These are phyloP conservation scores for Boletus austroedulis DNA, from an alignment of 1,284 basidiomycete genomes.

Conservation along the genomic window DNA sequence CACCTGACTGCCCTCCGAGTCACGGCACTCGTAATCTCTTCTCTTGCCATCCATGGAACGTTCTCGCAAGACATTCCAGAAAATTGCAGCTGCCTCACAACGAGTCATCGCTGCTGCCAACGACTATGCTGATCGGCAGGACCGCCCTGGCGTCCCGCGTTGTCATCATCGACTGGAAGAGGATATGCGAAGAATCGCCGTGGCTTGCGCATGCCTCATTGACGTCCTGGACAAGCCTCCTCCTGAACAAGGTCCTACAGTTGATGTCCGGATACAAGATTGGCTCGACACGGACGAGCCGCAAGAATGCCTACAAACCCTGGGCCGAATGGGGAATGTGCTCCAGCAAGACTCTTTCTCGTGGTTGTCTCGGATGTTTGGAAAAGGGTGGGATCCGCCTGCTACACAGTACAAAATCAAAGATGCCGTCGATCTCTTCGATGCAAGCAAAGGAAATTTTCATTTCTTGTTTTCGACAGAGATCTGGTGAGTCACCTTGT, in stretches of 20 bases:
- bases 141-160: neutral
- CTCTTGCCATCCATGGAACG: neutral
- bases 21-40: too few species aligned
- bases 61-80: neutral
- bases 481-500: neutral
- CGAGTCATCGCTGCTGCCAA: neutral
- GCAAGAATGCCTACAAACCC: neutral
- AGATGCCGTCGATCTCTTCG: too few species aligned
- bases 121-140: neutral
- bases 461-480: too few species aligned
- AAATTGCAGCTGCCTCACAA: neutral
- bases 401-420: too few species aligned
- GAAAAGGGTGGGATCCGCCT: too few species aligned
- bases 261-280: too few species aligned
- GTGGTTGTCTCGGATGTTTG: too few species aligned
- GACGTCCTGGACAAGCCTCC: too few species aligned
- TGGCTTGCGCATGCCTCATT: neutral
- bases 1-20: too few species aligned
- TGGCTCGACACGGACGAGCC: slow-evolving; percentile 1
- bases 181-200: slow-evolving; percentile 5
- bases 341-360: neutral
- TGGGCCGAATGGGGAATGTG: neutral
- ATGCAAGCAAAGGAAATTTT: too few species aligned
- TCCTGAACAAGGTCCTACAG: too few species aligned
- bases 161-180: slow-evolving; percentile 9